A percentile compares a stretch with the other conserved stretches of the same genome.
Evolutionary conservation across 169 alveolate genomes (phyloP).

Genomic region (Plasmodium relictum): DNA sequence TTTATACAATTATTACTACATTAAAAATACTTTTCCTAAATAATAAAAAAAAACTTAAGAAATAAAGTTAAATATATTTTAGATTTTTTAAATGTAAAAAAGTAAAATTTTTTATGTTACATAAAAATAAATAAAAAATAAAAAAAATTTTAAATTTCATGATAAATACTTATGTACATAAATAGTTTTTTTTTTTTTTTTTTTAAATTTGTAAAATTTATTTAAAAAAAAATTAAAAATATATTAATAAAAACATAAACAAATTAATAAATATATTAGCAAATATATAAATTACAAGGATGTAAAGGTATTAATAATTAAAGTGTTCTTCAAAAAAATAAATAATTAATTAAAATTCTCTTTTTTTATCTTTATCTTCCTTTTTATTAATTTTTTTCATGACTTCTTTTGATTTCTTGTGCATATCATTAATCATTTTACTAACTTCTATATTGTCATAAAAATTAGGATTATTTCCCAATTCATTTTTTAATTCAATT

Average conservation of each 20-base stretch:
- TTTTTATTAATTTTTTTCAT: slow-evolving; percentile 78
- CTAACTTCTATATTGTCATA: slow-evolving; percentile 62
- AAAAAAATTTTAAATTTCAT: no score
- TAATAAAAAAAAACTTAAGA: no score
- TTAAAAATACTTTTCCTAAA: no score
- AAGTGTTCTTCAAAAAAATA: neutral
- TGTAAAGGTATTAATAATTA: neutral
- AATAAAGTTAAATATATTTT: no score
- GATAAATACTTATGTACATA: no score
- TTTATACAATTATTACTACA: no score
- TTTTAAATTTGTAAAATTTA: no score
- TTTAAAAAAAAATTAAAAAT: neutral
- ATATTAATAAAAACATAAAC: neutral
- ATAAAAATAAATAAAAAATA: no score
- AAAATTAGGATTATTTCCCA: slow-evolving; percentile 46
- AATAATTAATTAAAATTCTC: neutral
- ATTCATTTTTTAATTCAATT: slow-evolving; percentile 55
- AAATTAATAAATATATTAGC: neutral
- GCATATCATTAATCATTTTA: slow-evolving; percentile 78
- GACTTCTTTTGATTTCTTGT: slow-evolving; percentile 77
- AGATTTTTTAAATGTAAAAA: no score
- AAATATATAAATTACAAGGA: neutral
- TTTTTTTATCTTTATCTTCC: slow-evolving; percentile 19
- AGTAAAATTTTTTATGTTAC: no score
- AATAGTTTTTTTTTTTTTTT: no score